phyloP scores from a whole-genome alignment of 2,329 filamentous ascomycete genomes.

The Paramyrothecium roridum region DNA sequence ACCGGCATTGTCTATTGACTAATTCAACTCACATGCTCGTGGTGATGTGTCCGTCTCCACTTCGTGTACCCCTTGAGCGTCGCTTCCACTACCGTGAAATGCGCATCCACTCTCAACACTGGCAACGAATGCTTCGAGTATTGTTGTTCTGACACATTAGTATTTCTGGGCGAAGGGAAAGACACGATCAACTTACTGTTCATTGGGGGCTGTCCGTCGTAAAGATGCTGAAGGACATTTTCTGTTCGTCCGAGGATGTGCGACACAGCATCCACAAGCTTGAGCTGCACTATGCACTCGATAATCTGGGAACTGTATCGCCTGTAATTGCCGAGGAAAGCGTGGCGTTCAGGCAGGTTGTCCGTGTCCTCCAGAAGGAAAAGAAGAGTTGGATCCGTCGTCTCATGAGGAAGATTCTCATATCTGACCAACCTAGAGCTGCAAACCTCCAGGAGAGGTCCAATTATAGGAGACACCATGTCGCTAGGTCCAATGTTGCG shows the following conservation, averaged over 20 bases:
- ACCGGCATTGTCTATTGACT: neutral
- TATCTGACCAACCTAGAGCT: slow-evolving; percentile 83
- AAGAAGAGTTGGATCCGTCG: slow-evolving; percentile 72
- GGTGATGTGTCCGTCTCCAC: slow-evolving; percentile 51
- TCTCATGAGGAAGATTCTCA: slow-evolving; percentile 80
- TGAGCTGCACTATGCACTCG: slow-evolving; percentile 78
- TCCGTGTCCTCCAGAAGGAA: slow-evolving; percentile 94
- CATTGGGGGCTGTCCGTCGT: slow-evolving; percentile 66
- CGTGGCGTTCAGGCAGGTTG: slow-evolving; percentile 87
- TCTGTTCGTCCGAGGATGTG: slow-evolving; percentile 84
- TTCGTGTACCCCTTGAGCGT: slow-evolving; percentile 85
- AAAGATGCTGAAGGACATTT: slow-evolving; percentile 69
- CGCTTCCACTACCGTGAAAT: slow-evolving; percentile 86
- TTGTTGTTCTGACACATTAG: slow-evolving; percentile 38
- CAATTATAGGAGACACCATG: slow-evolving; percentile 62
- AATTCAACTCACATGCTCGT: slow-evolving; percentile 23
- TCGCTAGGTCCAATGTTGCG: slow-evolving; percentile 63
- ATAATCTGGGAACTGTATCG: slow-evolving; percentile 86
- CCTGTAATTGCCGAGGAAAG: slow-evolving; percentile 92
- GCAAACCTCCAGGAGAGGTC: slow-evolving; percentile 76
- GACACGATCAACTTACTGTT: slow-evolving; percentile 45
- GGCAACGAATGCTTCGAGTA: slow-evolving; percentile 69
- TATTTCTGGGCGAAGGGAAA: no score
- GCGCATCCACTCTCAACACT: slow-evolving; percentile 79
- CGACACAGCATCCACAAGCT: slow-evolving; percentile 78